Evolutionary conservation across 371 early-diverging fungal genomes (phyloP).

Genomic region (Rhizopus sp.): DNA sequence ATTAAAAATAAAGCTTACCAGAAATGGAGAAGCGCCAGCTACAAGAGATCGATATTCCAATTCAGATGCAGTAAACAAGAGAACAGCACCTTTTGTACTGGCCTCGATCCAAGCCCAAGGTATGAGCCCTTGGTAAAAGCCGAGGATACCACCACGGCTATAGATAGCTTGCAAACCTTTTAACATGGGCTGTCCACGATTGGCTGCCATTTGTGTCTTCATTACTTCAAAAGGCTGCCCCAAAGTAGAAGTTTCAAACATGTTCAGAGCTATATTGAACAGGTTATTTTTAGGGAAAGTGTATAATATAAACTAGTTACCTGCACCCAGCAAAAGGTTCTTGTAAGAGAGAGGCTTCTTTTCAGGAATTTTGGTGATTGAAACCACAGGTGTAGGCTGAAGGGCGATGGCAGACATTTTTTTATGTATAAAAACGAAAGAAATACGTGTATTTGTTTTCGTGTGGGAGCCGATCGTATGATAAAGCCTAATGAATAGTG

Average conservation of each 20-base stretch:
- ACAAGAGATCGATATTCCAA: constrained; percentile 76
- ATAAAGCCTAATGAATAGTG: too few species aligned
- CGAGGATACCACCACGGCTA: constrained; percentile 76
- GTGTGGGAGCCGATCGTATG: too few species aligned
- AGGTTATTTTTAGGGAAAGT: neutral
- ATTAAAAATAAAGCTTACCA: constrained; percentile 33
- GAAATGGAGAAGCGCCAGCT: constrained; percentile 59
- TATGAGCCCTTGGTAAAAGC: constrained; percentile 83
- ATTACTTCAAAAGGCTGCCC: constrained; percentile 93
- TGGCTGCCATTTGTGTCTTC: constrained; percentile 88
- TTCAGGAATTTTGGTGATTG: constrained; percentile 28
- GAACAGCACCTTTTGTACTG: constrained; percentile 91
- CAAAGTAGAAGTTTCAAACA: constrained; percentile 86
- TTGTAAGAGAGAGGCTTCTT: constrained; percentile 61
- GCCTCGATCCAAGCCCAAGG: constrained; percentile 95
- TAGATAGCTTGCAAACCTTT: constrained; percentile 69
- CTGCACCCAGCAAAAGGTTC: constrained; percentile 67
- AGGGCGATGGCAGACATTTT: constrained; percentile 19
- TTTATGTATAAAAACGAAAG: constrained; percentile 10
- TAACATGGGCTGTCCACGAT: constrained; percentile 73
- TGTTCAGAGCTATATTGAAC: constrained; percentile 52
- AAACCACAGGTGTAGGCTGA: constrained; percentile 27
- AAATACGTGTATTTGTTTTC: neutral
- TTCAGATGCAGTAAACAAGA: constrained; percentile 93
- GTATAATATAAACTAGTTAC: constrained; percentile 25